Evolutionary conservation across 805 yeast species (phyloP), one percentile per base, ranked within the genome.

Genomic region (Candida yuanshanica): DNA sequence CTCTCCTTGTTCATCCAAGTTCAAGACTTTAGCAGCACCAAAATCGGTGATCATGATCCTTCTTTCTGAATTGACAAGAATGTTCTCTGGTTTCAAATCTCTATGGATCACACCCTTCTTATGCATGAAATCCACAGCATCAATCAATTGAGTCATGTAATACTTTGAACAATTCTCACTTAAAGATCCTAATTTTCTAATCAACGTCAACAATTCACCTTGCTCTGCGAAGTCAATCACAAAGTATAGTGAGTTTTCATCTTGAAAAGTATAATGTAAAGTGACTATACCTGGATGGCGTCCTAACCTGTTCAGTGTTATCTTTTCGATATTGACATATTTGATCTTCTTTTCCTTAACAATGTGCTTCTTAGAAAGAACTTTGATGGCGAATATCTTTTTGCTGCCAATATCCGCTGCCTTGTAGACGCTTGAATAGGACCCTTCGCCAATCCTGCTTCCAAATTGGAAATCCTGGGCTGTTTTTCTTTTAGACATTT

Each of bases 231-330:
- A 85, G 62, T 93, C 98, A 40, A 93, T 75, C 27, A 91, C 99
- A 61, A 90, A 93, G 59, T 88, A 93, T 29, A 93, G 67, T 25
- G 88, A 81, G 44, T 79, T 75, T 35, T 85, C 87, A 60, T 93
- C 99, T 62, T 93, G 99, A 64, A 93, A 93, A 2, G 99, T 93
- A 63, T 85, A 93, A 63, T 87, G 86, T 36, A 93, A 67, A 36
- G 90, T 85, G 17, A 93, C 95, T 22, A 93, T 83, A 1, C 99
- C 99, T 0, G 97, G 96, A 58, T 93, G 98, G 42, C 82, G 81
- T 3, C 96, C 96, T 47, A 93, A 67, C 20, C 91, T 65, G 61
- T 89, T 90, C 47, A 93, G 66, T 1, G 97, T 87, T 42, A 85
- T 81, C 59, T 93, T 93, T 58, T 93, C 99, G 43, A 93, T 91